A percentile compares a stretch with the other conserved stretches of the same genome.
Conservation (phyloP, 495 filamentous ascomycete species). For the Aspergillus mulundensis region DNA sequence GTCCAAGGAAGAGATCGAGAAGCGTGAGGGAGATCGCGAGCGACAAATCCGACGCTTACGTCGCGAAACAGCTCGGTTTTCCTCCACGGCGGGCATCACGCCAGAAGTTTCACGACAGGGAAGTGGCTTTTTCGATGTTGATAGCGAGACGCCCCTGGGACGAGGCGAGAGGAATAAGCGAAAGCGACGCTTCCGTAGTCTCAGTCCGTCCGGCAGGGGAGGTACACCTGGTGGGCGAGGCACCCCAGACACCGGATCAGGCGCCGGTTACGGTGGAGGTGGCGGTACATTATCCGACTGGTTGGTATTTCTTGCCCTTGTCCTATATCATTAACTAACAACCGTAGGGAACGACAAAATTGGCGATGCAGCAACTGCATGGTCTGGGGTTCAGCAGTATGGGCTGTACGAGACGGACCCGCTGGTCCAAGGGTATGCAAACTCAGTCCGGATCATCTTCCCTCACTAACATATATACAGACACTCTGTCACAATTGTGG, state of each 20-base stretch:
- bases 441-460: not conserved
- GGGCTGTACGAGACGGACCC: constrained; percentile 92
- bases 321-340: constrained; percentile 11
- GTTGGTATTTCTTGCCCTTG: constrained; percentile 29
- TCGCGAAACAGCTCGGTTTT: constrained; percentile 89
- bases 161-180: constrained; percentile 88
- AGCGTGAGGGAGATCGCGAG: constrained; percentile 91
- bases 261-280: constrained; percentile 60
- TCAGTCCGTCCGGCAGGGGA: constrained; percentile 67
- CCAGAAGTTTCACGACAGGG: constrained; percentile 56
- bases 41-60: constrained; percentile 80
- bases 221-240: constrained; percentile 69
- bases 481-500: constrained; percentile 94
- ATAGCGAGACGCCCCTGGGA: constrained; percentile 67
- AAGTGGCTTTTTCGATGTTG: constrained; percentile 58
- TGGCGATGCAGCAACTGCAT: constrained; percentile 92
- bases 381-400: constrained; percentile 84
- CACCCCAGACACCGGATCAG: constrained; percentile 68
- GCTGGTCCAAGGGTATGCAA: constrained; percentile 71
- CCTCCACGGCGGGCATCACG: constrained; percentile 72
- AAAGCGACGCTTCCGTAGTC: constrained; percentile 85
- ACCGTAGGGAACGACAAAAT: constrained; percentile 63
- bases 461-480: constrained; percentile 36
- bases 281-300: constrained; percentile 70
- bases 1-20: constrained; percentile 95